phyloP scores from a whole-genome alignment of 768 basidiomycete species.

The Collybia nuda region DNA sequence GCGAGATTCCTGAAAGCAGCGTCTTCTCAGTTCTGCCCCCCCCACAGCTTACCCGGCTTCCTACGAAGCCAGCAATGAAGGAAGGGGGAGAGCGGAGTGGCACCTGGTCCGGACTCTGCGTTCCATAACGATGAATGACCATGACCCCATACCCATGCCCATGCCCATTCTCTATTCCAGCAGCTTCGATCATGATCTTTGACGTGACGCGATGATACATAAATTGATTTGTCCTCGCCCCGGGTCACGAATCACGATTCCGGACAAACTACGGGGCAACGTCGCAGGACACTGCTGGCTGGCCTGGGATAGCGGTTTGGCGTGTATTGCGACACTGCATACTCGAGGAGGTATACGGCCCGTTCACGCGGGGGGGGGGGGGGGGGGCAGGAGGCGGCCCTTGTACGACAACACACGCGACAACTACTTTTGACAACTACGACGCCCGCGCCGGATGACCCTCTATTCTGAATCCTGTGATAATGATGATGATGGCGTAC shows the following conservation, averaged over 20 bases:
- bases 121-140: too few relatives aligned
- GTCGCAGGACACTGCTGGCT: slow-evolving; percentile 1
- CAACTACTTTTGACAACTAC: too few relatives aligned
- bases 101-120: slow-evolving; percentile 8
- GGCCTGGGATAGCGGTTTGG: too few relatives aligned
- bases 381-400: too few relatives aligned
- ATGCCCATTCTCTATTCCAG: too few relatives aligned
- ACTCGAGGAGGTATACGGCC: slow-evolving; percentile 1
- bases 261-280: slow-evolving; percentile 5
- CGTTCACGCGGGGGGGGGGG: slow-evolving; percentile 8
- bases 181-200: slow-evolving; percentile 14
- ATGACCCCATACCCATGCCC: too few relatives aligned
- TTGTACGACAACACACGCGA: too few relatives aligned
- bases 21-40: neutral
- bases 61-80: slow-evolving; percentile 7
- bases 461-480: too few relatives aligned
- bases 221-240: neutral
- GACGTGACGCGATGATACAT: neutral
- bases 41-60: slow-evolving; percentile 4
- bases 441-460: too few relatives aligned
- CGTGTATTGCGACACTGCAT: too few relatives aligned
- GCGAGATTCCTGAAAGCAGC: neutral
- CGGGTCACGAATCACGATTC: neutral
- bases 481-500: too few relatives aligned
- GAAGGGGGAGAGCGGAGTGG: neutral